These are phyloP conservation scores for Penicillium sp. DNA, from an alignment of 2,329 filamentous ascomycete species.

Conservation along the genomic window DNA sequence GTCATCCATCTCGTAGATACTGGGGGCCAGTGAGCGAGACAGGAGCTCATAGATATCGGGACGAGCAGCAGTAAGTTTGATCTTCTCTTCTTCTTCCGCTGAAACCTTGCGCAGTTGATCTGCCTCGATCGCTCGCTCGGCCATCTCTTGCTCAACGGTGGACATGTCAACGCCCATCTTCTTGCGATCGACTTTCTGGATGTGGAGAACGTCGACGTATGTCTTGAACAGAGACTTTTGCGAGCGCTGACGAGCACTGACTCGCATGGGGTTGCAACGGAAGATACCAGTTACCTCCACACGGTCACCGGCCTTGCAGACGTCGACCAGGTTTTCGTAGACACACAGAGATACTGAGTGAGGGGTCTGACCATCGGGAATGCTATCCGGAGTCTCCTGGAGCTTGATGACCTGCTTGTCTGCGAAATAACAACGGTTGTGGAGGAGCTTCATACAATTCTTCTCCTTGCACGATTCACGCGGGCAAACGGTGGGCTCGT, in stretches of 20 bases:
- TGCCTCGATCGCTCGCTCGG: conserved; percentile 68
- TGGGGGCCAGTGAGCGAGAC: conserved; percentile 85
- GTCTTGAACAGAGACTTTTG: conserved; percentile 98
- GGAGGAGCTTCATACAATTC: conserved; percentile 98
- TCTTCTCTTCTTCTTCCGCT: conserved; percentile 86
- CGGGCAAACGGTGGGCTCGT: conserved; percentile 88
- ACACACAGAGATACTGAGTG: conserved; percentile 95
- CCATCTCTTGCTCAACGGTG: conserved; percentile 81
- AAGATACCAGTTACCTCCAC: conserved; percentile 97
- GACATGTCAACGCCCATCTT: conserved; percentile 88
- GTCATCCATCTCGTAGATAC: conserved; percentile 96
- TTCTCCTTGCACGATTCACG: conserved; percentile 76
- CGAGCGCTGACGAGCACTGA: conserved; percentile 88
- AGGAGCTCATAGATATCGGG: conserved; percentile 92
- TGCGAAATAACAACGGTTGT: conserved; percentile 91
- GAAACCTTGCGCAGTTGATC: conserved; percentile 82
- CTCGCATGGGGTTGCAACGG: conserved; percentile 86
- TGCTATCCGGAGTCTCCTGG: conserved; percentile 92
- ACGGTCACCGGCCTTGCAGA: conserved; percentile 96
- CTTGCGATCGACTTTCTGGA: conserved; percentile 95
- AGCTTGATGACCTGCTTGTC: conserved; percentile 99
- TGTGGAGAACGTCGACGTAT: conserved; percentile 91
- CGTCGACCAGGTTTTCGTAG: conserved; percentile 95
- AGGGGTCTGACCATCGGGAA: conserved; percentile 93
- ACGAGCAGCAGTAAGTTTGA: conserved; percentile 75